Evolutionary conservation across 257 asterid genomes (phyloP).

Genomic region (Solanum tacnaense): DNA sequence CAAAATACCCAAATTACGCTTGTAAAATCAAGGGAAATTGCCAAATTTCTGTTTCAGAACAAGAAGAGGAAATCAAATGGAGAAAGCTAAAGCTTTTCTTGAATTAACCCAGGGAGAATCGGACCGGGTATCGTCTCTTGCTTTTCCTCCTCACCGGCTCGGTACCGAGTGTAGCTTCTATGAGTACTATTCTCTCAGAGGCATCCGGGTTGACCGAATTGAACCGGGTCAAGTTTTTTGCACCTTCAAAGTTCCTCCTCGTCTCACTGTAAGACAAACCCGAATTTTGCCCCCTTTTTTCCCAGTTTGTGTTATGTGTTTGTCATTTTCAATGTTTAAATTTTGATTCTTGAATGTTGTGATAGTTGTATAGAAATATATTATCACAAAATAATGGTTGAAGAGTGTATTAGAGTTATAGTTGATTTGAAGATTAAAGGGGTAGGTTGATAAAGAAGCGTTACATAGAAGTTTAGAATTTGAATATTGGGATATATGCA

Average conservation of each 20-base stretch:
- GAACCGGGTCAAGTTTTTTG: slow-evolving; percentile 44
- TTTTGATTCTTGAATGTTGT: background rate
- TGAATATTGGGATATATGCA: background rate
- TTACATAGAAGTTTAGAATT: background rate
- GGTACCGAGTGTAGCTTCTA: slow-evolving; percentile 44
- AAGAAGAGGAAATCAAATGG: slow-evolving; percentile 17
- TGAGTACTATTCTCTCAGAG: slow-evolving; percentile 48
- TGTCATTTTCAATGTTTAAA: background rate
- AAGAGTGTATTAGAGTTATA: background rate
- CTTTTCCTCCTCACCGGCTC: slow-evolving; percentile 39
- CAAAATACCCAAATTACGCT: background rate
- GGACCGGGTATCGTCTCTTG: slow-evolving; percentile 29
- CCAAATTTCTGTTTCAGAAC: background rate
- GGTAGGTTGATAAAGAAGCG: background rate
- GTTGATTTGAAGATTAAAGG: background rate
- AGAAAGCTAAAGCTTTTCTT: slow-evolving; percentile 35
- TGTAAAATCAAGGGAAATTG: background rate
- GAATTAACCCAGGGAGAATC: slow-evolving; percentile 20
- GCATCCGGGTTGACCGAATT: slow-evolving; percentile 48
- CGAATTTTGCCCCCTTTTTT: background rate
- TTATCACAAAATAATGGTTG: background rate
- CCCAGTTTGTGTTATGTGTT: background rate
- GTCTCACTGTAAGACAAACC: slow-evolving; percentile 44
- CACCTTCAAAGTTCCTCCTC: slow-evolving; percentile 68
- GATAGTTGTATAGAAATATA: background rate